These are phyloP conservation scores for Xylaria sp. DNA, from an alignment of 2,329 filamentous ascomycete genomes.

Conservation along the genomic window DNA sequence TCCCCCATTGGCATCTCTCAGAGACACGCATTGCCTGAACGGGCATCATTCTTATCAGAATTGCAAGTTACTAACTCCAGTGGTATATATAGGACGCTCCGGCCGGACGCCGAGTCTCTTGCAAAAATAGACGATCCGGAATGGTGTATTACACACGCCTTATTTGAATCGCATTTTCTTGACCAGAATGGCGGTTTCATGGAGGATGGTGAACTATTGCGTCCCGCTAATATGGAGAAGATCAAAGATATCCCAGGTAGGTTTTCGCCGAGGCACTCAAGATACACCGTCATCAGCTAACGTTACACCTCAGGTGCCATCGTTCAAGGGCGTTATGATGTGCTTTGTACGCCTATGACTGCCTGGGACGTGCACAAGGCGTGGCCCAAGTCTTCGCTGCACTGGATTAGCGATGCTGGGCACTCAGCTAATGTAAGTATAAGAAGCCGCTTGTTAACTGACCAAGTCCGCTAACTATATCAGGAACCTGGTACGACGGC, in stretches of 20 bases:
- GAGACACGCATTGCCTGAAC: too few species aligned
- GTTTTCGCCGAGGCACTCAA: neutral
- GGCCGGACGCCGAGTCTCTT: constrained; percentile 4
- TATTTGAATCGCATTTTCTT: constrained; percentile 32
- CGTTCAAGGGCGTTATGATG: constrained; percentile 36
- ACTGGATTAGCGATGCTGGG: constrained; percentile 31
- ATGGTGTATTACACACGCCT: constrained; percentile 31
- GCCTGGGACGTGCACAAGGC: constrained; percentile 34
- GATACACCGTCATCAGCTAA: neutral
- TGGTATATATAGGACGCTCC: too few species aligned
- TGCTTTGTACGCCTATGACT: constrained; percentile 29
- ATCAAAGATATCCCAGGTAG: constrained; percentile 35
- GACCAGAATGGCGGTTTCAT: constrained; percentile 23
- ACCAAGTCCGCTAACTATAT: neutral
- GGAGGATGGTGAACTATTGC: constrained; percentile 32
- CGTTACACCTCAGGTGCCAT: constrained; percentile 18
- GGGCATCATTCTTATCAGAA: too few species aligned
- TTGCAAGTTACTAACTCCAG: too few species aligned
- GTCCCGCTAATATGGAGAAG: constrained; percentile 31
- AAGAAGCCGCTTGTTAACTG: too few species aligned
- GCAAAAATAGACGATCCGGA: constrained; percentile 21
- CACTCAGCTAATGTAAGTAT: constrained; percentile 28
- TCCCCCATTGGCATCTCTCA: too few species aligned
- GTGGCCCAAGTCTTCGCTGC: constrained; percentile 31
- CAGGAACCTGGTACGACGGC: constrained; percentile 33